A percentile compares a stretch with the other conserved stretches of the same genome.
Conservation (phyloP, 179 eudicot genomes). For the Beta lomatogona region DNA sequence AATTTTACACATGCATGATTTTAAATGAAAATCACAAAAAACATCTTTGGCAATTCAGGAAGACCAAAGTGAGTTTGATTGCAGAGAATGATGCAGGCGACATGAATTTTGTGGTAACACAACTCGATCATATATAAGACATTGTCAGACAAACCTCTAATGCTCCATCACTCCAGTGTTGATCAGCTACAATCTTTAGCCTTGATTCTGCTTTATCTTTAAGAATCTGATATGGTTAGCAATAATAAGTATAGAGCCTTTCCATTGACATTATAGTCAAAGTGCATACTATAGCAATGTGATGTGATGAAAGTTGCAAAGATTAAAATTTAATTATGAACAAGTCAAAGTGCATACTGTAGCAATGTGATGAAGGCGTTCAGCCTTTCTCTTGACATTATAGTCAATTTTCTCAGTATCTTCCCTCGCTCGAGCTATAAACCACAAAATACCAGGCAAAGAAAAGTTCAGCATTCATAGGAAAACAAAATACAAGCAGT, state of each 20-base stretch:
- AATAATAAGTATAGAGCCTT: constrained; percentile 2
- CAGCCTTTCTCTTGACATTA: constrained; percentile 81
- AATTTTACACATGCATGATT: neutral
- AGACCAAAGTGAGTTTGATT: neutral
- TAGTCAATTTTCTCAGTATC: constrained; percentile 85
- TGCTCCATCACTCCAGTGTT: constrained; percentile 98
- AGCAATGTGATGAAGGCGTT: constrained; percentile 78
- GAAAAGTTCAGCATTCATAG: constrained; percentile 1
- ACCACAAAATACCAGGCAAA: constrained; percentile 28
- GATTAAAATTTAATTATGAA: neutral
- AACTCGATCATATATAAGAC: neutral
- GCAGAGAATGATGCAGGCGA: neutral
- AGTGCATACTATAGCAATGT: too few relatives aligned
- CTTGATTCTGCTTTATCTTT: constrained; percentile 80
- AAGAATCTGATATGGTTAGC: constrained; percentile 52
- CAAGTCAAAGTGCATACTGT: constrained; percentile 46
- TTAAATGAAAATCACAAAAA: neutral
- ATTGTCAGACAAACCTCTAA: constrained; percentile 71
- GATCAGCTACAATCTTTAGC: constrained; percentile 83
- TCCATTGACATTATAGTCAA: too few relatives aligned
- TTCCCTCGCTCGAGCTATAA: constrained; percentile 92
- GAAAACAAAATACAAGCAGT: neutral
- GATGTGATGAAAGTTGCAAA: neutral
- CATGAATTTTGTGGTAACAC: constrained; percentile 1
- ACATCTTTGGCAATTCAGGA: neutral